Base-by-base conservation (phyloP, 1,284 basidiomycete species). In the Moesziomyces aphidis region DNA sequence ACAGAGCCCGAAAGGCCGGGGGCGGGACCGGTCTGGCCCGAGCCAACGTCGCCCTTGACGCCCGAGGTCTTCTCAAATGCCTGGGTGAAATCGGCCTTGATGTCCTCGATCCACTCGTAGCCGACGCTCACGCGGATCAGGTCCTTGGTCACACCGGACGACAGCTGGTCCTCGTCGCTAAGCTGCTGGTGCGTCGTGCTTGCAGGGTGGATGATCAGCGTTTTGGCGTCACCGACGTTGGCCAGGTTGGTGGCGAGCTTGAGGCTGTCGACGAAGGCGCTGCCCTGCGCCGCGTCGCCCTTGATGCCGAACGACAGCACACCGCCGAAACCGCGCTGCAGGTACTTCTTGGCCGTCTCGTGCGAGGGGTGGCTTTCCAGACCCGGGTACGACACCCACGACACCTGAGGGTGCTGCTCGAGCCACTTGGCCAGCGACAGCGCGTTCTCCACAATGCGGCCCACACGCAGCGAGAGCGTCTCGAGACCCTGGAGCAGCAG, bases 121-220 rank as follows among this genome's bases (percentile, higher is more conserved):
- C 93, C 93, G 48, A 91, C 90, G 4, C 89, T 74, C 80, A 93
- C 90, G 69, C 92, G 89, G 78, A 94, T 92, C 55, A 93, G 85
- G 84, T 94, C 93, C 28, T 90, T 90, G 11, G 91, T 91, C 17
- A 95, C 92, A 31, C 93, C 94, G 2, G 91, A 88, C 1, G 87
- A 84, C 31, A 88, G 54, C 84, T 91, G 91, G 85, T 94, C 93
- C 65, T 89, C 89, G 28, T 87, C 87, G 4, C 87, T 88, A 60
- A 94, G 87, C 85, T 94, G 93, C 68, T 90, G 88, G 85, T 95
- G 93, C 1, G 93, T 95, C 22, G 94, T 95, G 49, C 90, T 89
- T 15, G 90, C 90, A 9, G 93, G 93, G 83, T 93, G 92, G 68
- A 84, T 84, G 64, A 83, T 78, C 50, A 84, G 79, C 24, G 79